A percentile compares a stretch with the other conserved stretches of the same genome.
phyloP scores from a whole-genome alignment of 768 basidiomycete genomes.

The button mushroom (Agaricus bisporus) region DNA sequence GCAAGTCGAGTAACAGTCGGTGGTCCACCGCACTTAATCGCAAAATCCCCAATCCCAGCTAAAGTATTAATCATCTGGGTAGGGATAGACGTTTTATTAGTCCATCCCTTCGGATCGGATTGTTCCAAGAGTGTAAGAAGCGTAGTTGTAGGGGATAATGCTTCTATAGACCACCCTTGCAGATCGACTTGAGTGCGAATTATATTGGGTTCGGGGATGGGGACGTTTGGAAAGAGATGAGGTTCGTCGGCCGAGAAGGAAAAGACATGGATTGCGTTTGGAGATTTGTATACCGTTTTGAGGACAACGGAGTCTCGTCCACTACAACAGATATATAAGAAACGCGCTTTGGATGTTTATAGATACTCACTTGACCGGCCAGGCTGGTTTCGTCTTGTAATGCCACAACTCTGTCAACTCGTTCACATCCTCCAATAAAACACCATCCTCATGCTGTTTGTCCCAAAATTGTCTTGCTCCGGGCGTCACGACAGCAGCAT shows the following conservation, averaged over 20 bases:
- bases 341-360: slow-evolving; percentile 5
- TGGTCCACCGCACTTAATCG: slow-evolving; percentile 93
- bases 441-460: slow-evolving; percentile 82
- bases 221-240: slow-evolving; percentile 75
- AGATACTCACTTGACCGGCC: slow-evolving; percentile 81
- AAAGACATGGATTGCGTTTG: slow-evolving; percentile 91
- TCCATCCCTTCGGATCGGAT: slow-evolving; percentile 96
- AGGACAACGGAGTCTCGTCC: slow-evolving; percentile 88
- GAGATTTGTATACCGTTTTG: slow-evolving; percentile 95
- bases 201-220: slow-evolving; percentile 60
- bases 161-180: slow-evolving; percentile 98
- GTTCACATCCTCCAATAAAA: slow-evolving; percentile 82
- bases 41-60: slow-evolving; percentile 91
- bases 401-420: slow-evolving; percentile 93
- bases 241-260: slow-evolving; percentile 90
- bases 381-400: slow-evolving; percentile 83
- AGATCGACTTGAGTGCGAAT: slow-evolving; percentile 96
- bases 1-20: slow-evolving; percentile 83
- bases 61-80: slow-evolving; percentile 88
- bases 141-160: slow-evolving; percentile 91
- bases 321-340: slow-evolving; percentile 32
- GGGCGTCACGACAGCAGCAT: slow-evolving; percentile 79
- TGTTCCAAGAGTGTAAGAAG: slow-evolving; percentile 92
- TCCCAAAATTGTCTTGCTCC: slow-evolving; percentile 86
- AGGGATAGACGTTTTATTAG: slow-evolving; percentile 89